A percentile compares a stretch with the other conserved stretches of the same genome.
These are phyloP conservation scores for Lentinula aciculospora DNA, from an alignment of 768 basidiomycete species.

Conservation along the genomic window DNA sequence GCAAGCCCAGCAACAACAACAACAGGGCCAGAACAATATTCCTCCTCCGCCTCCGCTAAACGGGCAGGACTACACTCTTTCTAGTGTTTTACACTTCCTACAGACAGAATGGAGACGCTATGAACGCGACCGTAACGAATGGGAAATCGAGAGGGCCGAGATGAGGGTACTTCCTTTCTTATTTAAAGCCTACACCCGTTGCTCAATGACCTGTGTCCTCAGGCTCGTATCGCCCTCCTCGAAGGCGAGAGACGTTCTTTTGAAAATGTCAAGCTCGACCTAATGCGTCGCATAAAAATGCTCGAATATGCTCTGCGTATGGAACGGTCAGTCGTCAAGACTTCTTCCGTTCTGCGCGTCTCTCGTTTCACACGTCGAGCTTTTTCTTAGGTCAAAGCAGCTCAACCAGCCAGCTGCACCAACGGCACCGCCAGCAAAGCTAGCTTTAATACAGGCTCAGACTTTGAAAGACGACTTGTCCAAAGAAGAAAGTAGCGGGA, in stretches of 20 bases:
- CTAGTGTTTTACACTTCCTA: constrained; percentile 92
- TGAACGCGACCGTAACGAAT: constrained; percentile 98
- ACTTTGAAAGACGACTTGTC: constrained; percentile 62
- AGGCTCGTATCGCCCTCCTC: constrained; percentile 95
- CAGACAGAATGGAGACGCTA: constrained; percentile 98
- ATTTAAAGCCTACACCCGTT: constrained; percentile 14
- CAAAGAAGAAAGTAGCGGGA: constrained; percentile 74
- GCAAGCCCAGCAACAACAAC: constrained; percentile 56
- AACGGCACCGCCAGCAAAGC: constrained; percentile 61
- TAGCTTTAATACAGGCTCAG: constrained; percentile 54
- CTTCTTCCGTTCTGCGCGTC: constrained; percentile 9
- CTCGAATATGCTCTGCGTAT: constrained; percentile 94
- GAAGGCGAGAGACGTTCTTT: constrained; percentile 97
- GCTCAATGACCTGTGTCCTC: constrained; percentile 22
- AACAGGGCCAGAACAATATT: constrained; percentile 45
- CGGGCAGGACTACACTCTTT: constrained; percentile 89
- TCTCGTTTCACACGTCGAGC: constrained; percentile 29
- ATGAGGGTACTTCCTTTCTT: constrained; percentile 74
- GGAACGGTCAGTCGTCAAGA: constrained; percentile 70
- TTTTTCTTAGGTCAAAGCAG: constrained; percentile 66
- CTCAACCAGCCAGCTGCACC: constrained; percentile 54
- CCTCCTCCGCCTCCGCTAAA: constrained; percentile 78
- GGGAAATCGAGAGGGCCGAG: constrained; percentile 99
- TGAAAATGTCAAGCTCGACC: constrained; percentile 94
- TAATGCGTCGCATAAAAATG: constrained; percentile 98